Evolutionary conservation across 768 basidiomycete species (phyloP).

Genomic region (Calocybe cyanea): DNA sequence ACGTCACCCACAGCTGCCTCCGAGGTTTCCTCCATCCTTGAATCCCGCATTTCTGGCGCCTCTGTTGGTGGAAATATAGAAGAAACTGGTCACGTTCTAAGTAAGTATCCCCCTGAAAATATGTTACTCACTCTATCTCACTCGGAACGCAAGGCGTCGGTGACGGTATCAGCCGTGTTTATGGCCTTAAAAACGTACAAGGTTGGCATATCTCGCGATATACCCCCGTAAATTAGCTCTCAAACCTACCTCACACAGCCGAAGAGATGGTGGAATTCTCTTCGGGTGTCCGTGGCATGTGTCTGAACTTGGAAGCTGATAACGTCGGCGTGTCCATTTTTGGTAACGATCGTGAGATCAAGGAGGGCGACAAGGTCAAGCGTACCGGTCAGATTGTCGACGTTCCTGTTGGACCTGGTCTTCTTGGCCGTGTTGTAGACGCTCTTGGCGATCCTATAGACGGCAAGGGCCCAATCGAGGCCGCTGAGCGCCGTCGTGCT

Average conservation of each 20-base stretch:
- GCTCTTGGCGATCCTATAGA: slow-evolving; percentile 99
- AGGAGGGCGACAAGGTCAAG: slow-evolving; percentile 99
- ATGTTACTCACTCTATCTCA: slow-evolving; percentile 16
- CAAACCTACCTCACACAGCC: slow-evolving; percentile 43
- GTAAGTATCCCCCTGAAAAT: slow-evolving; percentile 40
- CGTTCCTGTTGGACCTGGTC: slow-evolving; percentile 94
- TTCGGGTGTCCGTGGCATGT: slow-evolving; percentile 99
- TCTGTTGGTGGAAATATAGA: slow-evolving; percentile 91
- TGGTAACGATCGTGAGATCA: slow-evolving; percentile 96
- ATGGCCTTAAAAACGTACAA: slow-evolving; percentile 98
- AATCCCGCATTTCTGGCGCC: slow-evolving; percentile 95
- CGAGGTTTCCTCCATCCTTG: slow-evolving; percentile 98
- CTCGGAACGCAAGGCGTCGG: slow-evolving; percentile 69
- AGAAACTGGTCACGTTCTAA: slow-evolving; percentile 98
- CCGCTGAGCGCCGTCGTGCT: slow-evolving; percentile 92
- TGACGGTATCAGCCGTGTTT: slow-evolving; percentile 99
- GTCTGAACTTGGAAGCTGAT: slow-evolving; percentile 99
- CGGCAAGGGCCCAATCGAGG: slow-evolving; percentile 96
- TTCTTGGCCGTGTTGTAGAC: slow-evolving; percentile 98
- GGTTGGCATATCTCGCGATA: slow-evolving; percentile 40
- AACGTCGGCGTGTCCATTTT: slow-evolving; percentile 99
- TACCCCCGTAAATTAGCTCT: not conserved
- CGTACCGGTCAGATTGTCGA: slow-evolving; percentile 99
- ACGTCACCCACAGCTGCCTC: slow-evolving; percentile 76
- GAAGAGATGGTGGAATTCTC: slow-evolving; percentile 99